These are phyloP conservation scores for Alliaria petiolata DNA, from an alignment of 345 rosid species.

Conservation along the genomic window DNA sequence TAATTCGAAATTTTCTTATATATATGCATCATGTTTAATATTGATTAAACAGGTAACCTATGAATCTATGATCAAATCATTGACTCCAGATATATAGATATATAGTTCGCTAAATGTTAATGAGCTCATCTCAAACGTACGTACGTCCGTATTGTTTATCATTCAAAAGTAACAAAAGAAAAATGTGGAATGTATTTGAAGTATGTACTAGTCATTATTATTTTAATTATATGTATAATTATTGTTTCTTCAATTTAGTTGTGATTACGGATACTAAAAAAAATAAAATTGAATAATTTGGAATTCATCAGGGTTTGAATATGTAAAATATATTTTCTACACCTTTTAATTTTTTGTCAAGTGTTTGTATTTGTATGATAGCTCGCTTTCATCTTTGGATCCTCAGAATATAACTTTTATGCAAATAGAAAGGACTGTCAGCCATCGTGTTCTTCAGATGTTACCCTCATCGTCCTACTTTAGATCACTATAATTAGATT, in stretches of 20 bases:
- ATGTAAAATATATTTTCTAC: not conserved
- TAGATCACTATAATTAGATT: not conserved
- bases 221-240: no score
- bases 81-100: not conserved
- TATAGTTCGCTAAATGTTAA: not conserved
- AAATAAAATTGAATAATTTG: no score
- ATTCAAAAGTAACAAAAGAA: no score
- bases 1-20: not conserved
- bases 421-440: slow-evolving; percentile 21
- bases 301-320: not conserved
- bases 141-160: not conserved
- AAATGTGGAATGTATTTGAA: no score
- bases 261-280: no score
- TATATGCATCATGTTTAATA: not conserved
- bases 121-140: not conserved
- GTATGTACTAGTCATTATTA: no score
- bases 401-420: slow-evolving; percentile 26
- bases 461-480: slow-evolving; percentile 15
- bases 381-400: slow-evolving; percentile 22
- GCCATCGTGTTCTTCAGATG: slow-evolving; percentile 7
- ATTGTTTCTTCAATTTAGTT: no score
- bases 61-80: not conserved
- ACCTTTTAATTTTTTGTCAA: not conserved
- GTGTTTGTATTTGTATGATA: not conserved
- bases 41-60: not conserved